phyloP scores from a whole-genome alignment of 2,329 filamentous ascomycete species.

The Colletotrichum lini region DNA sequence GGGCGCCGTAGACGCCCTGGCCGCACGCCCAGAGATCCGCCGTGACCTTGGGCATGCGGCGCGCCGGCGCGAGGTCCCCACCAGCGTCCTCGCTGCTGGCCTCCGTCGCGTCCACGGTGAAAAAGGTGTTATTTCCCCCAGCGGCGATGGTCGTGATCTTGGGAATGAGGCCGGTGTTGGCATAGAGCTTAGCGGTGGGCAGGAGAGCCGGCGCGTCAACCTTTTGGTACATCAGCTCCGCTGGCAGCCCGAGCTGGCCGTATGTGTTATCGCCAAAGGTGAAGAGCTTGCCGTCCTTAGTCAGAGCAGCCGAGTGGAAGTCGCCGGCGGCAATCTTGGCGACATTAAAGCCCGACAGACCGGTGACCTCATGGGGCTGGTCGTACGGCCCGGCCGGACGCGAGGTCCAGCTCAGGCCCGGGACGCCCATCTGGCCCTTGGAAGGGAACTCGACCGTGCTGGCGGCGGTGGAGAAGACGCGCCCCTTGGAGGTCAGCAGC shows the following conservation, averaged over 20 bases:
- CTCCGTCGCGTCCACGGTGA: slow-evolving; percentile 83
- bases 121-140: slow-evolving; percentile 89
- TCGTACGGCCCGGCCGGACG: slow-evolving; percentile 85
- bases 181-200: slow-evolving; percentile 80
- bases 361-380: slow-evolving; percentile 82
- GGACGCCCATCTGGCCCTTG: slow-evolving; percentile 88
- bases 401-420: slow-evolving; percentile 84
- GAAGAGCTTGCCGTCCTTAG: slow-evolving; percentile 83
- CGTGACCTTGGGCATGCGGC: slow-evolving; percentile 61
- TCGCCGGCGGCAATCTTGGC: slow-evolving; percentile 86
- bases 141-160: slow-evolving; percentile 85
- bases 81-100: slow-evolving; percentile 57
- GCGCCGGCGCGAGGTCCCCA: slow-evolving; percentile 48
- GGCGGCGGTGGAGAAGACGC: slow-evolving; percentile 90
- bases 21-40: slow-evolving; percentile 91
- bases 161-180: slow-evolving; percentile 72
- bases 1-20: slow-evolving; percentile 84
- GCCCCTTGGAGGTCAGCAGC: slow-evolving; percentile 85
- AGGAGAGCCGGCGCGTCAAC: slow-evolving; percentile 81
- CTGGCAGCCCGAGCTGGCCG: slow-evolving; percentile 91
- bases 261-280: slow-evolving; percentile 91
- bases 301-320: slow-evolving; percentile 85
- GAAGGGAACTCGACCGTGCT: slow-evolving; percentile 84
- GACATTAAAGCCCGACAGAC: slow-evolving; percentile 79
- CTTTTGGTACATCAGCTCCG: slow-evolving; percentile 71